A percentile compares a stretch with the other conserved stretches of the same genome.
These are phyloP conservation scores for Xylaria sp. DNA, from an alignment of 2,329 filamentous ascomycete species.

Conservation along the genomic window DNA sequence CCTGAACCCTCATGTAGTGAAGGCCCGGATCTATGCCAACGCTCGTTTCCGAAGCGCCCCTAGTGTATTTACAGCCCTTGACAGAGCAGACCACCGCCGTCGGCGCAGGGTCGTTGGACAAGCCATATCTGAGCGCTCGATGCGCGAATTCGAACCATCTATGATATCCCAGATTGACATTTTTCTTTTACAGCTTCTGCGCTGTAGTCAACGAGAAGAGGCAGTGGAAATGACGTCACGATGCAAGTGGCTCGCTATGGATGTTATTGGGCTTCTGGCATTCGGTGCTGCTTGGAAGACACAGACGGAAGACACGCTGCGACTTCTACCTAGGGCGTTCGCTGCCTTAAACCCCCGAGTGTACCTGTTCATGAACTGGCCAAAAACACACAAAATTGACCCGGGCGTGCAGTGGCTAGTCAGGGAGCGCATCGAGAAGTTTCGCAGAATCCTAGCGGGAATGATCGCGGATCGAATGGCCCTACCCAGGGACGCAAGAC, in stretches of 20 bases:
- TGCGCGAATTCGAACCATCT: conserved; percentile 23
- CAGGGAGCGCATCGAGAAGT: not conserved
- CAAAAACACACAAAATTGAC: not conserved
- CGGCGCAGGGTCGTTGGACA: conserved; percentile 23
- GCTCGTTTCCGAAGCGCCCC: too few relatives aligned
- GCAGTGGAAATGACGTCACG: conserved; percentile 24
- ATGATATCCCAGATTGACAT: conserved; percentile 23
- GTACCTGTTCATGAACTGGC: conserved; percentile 3
- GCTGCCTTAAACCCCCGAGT: not conserved
- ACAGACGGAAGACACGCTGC: conserved; percentile 10
- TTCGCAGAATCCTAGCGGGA: not conserved
- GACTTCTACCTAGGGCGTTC: not conserved
- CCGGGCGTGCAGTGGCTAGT: conserved; percentile 4
- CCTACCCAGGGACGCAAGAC: not conserved
- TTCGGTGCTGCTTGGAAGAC: conserved; percentile 20
- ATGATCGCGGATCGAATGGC: conserved; percentile 14
- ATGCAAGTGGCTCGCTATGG: conserved; percentile 20
- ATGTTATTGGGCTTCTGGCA: conserved; percentile 26
- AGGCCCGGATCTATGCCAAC: too few relatives aligned
- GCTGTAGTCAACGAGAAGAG: not conserved
- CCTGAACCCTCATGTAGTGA: not conserved
- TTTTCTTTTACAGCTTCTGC: conserved; percentile 21
- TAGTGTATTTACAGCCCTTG: not conserved
- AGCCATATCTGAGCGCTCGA: conserved; percentile 23
- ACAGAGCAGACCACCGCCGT: conserved; percentile 15